These are phyloP conservation scores for Trichoderma citrinoviride DNA, from an alignment of 2,329 filamentous ascomycete genomes.

Conservation along the genomic window DNA sequence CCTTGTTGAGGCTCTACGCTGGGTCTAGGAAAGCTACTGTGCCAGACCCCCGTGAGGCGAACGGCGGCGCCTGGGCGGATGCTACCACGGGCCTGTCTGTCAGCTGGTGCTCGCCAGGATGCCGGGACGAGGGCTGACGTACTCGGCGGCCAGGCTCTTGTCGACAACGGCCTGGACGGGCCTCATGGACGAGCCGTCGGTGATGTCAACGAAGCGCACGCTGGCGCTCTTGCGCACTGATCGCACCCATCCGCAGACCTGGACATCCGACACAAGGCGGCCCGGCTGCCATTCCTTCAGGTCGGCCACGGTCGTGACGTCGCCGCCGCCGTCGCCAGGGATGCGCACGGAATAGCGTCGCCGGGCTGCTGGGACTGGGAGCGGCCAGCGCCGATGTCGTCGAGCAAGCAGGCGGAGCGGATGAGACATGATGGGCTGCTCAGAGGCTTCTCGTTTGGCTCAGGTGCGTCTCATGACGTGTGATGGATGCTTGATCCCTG, in stretches of 20 bases:
- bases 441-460: background rate
- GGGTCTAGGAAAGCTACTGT: constrained; percentile 24
- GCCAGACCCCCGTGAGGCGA: constrained; percentile 74
- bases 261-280: constrained; percentile 46
- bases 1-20: constrained; percentile 5
- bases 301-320: constrained; percentile 50
- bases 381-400: constrained; percentile 5
- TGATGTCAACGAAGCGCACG: constrained; percentile 77
- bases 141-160: constrained; percentile 70
- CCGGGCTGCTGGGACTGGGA: background rate
- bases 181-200: constrained; percentile 79
- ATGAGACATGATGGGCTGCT: constrained; percentile 20
- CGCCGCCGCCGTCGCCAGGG: constrained; percentile 23
- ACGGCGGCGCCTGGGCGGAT: constrained; percentile 80
- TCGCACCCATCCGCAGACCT: constrained; percentile 75
- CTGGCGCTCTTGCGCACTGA: constrained; percentile 85
- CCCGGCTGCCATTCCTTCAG: constrained; percentile 53
- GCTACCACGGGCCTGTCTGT: constrained; percentile 44
- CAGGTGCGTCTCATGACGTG: constrained; percentile 18
- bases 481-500: background rate
- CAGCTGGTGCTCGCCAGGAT: constrained; percentile 9
- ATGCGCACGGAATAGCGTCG: constrained; percentile 38
- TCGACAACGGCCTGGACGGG: constrained; percentile 78
- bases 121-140: constrained; percentile 36
- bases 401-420: constrained; percentile 9